These are phyloP conservation scores for Ligustrum vulgare DNA, from an alignment of 257 asterid genomes.

Conservation along the genomic window DNA sequence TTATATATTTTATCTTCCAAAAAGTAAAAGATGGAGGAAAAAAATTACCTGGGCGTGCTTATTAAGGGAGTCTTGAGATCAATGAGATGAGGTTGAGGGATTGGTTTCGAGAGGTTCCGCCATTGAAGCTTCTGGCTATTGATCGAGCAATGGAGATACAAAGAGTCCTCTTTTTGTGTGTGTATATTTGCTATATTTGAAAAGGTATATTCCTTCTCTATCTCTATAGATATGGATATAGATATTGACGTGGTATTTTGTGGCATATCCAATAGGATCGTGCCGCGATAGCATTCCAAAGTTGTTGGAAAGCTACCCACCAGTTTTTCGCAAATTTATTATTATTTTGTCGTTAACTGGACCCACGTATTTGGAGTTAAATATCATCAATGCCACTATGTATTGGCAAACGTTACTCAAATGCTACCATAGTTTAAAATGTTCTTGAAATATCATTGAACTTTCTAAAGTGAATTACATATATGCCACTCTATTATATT, in stretches of 20 bases:
- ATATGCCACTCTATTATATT: no score
- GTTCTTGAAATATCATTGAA: no score
- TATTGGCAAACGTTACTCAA: no score
- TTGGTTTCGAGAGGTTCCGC: conserved; percentile 33
- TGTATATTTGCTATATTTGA: background rate
- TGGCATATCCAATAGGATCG: conserved; percentile 19
- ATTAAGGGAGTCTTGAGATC: conserved; percentile 26
- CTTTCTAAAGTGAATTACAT: no score
- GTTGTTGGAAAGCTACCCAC: background rate
- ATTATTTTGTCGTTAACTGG: no score
- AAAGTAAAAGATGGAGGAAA: background rate
- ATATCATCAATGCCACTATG: no score
- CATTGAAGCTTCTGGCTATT: conserved; percentile 29
- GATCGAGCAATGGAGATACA: conserved; percentile 20
- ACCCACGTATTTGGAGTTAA: no score
- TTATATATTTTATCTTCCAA: no score
- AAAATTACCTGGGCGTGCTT: conserved; percentile 30
- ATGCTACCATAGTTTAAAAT: no score
- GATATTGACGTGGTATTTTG: conserved; percentile 17
- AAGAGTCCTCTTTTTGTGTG: background rate
- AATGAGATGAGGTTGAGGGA: conserved; percentile 41
- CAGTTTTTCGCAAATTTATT: no score
- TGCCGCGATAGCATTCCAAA: conserved; percentile 21
- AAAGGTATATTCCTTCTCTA: background rate
- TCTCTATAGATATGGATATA: no score